Conservation (phyloP, 73 alveolate species). For the Effrenium voratum region DNA sequence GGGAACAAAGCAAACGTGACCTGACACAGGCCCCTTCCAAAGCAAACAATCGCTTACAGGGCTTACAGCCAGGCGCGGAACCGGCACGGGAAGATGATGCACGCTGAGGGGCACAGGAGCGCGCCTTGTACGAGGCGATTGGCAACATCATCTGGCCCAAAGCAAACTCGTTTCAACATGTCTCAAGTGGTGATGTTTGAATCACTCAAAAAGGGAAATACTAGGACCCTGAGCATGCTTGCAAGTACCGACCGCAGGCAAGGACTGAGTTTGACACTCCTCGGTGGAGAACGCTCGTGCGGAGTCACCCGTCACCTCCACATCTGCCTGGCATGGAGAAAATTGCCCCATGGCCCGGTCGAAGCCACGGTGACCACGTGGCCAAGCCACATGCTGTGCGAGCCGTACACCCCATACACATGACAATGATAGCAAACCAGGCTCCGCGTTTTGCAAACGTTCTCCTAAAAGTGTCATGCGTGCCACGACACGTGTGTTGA, state of each 20-base stretch:
- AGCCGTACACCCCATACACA: too few relatives aligned
- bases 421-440: too few relatives aligned
- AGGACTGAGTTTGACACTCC: background rate
- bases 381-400: background rate
- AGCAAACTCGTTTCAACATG: too few relatives aligned
- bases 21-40: too few relatives aligned
- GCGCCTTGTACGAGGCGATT: background rate
- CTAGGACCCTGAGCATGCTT: background rate
- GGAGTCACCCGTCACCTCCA: conserved; percentile 66
- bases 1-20: conserved; percentile 70
- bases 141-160: background rate
- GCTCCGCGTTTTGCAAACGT: too few relatives aligned
- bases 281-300: conserved; percentile 54
- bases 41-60: too few relatives aligned
- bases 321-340: conserved; percentile 47
- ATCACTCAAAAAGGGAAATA: background rate
- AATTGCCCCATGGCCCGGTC: background rate
- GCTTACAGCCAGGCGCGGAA: background rate
- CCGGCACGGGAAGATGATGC: conserved; percentile 74
- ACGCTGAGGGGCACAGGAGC: conserved; percentile 87
- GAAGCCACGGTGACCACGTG: background rate
- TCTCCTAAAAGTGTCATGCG: too few relatives aligned
- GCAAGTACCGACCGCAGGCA: too few relatives aligned
- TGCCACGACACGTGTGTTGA: too few relatives aligned
- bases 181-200: too few relatives aligned